Evolutionary conservation across 1,284 basidiomycete species (phyloP), one percentile per base, ranked within the genome.

Genomic region (Fistulinella cinereoalba): DNA sequence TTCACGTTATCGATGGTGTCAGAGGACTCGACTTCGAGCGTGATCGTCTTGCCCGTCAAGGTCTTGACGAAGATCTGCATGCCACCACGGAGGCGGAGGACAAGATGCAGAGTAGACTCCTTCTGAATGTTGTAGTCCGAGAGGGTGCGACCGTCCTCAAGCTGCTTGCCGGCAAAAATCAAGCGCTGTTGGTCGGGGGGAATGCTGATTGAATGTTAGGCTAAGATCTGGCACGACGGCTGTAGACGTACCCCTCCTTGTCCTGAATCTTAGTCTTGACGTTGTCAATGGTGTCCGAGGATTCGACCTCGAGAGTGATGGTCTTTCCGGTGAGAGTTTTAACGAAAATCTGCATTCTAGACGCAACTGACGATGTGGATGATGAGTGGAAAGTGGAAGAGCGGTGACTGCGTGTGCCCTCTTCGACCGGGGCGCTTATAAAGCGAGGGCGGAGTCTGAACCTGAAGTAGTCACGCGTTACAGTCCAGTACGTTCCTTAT

Each of bases 1-100:
- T 89, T 88, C 51, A 90, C 86, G 52, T 91, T 92, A 71, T 92
- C 90, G 57, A 93, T 92, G 21, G 91, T 92, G 72, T 93, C 89
- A 0, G 85, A 89, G 0, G 88, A 92, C 71, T 93, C 91, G 10
- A 94, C 90, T 70, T 94, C 91, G 25, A 93, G 75, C n/a, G 92
- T 94, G 70, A 96, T 95, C 12, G 92, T 95, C 81, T 95, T 96
- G 41, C 93, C 92, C 15, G 92, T 95, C 49, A 95, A 73, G 48
- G 83, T 87, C 74, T 92, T 92, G 51, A 92, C 89, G 61, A 92
- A 91, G 60, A 91, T 90, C 61, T 91, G 88, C 88, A 90, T 90
- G 22, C 90, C 91, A 61, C 90, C 90, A 69, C 90, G 87, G 43
- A 93, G 83, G 70, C 89, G 88, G 55, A 94, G 82, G 37, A 83